Evolutionary conservation across 805 yeast species (phyloP).

Genomic region (Metschnikowia sp.): DNA sequence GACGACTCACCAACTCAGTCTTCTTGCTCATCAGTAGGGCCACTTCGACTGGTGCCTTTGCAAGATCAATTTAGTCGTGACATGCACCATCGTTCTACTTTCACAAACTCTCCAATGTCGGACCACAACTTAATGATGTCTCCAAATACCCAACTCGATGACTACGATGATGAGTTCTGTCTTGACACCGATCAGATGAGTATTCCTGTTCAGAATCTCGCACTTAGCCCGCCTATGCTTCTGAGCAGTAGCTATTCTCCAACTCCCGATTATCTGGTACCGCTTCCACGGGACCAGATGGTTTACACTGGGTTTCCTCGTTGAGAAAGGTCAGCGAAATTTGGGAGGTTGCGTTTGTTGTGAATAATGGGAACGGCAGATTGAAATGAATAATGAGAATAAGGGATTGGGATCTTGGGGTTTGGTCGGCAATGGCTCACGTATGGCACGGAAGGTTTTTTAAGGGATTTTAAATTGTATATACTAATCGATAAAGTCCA

Average conservation of each 20-base stretch:
- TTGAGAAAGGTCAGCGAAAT: no score
- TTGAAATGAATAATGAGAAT: no score
- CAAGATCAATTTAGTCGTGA: slow-evolving; percentile 2
- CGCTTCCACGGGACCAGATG: no score
- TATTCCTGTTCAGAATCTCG: neutral
- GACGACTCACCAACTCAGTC: slow-evolving; percentile 17
- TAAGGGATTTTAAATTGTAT: neutral
- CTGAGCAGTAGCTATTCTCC: no score
- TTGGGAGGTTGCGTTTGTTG: no score
- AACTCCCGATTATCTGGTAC: no score
- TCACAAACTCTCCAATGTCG: slow-evolving; percentile 4
- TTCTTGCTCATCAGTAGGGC: slow-evolving; percentile 12
- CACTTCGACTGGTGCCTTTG: neutral
- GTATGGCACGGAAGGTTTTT: neutral
- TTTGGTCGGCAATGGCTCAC: no score
- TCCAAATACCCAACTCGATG: slow-evolving; percentile 17
- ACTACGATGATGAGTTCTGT: slow-evolving; percentile 43
- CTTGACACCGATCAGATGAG: slow-evolving; percentile 42
- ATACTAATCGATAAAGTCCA: neutral
- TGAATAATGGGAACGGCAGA: no score
- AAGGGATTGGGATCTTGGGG: no score
- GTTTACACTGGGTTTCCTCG: no score
- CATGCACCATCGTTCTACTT: neutral
- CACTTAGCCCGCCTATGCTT: neutral
- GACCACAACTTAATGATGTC: slow-evolving; percentile 1